A percentile compares a stretch with the other conserved stretches of the same genome.
These are phyloP conservation scores for Euphorbia lathyris DNA, from an alignment of 345 rosid genomes.

Conservation along the genomic window DNA sequence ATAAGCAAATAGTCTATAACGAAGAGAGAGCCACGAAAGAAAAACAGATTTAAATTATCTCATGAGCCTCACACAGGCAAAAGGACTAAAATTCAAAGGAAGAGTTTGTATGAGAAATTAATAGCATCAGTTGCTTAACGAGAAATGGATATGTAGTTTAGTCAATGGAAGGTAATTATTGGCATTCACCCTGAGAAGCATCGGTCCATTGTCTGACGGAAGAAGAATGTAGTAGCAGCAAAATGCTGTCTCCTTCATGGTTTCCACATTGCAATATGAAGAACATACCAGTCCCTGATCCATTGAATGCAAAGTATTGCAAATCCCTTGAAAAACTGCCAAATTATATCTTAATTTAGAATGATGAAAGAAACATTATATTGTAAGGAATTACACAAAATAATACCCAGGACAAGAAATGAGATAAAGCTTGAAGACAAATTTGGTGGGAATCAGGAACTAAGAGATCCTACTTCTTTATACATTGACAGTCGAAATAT, in stretches of 20 bases:
- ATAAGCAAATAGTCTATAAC: neutral
- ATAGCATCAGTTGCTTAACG: neutral
- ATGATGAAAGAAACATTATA: slow-evolving; percentile 10
- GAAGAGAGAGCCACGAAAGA: neutral
- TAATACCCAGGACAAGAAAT: neutral
- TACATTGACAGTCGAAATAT: slow-evolving; percentile 2
- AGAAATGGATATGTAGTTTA: slow-evolving; percentile 9
- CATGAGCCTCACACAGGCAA: slow-evolving; percentile 4
- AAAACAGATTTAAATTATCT: neutral
- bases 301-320: slow-evolving; percentile 59
- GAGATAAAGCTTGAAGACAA: neutral
- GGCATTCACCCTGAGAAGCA: slow-evolving; percentile 78
- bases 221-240: slow-evolving; percentile 78
- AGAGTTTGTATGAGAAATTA: slow-evolving; percentile 1
- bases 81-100: slow-evolving; percentile 8
- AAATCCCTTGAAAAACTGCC: slow-evolving; percentile 79
- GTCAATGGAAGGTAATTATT: slow-evolving; percentile 11
- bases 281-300: slow-evolving; percentile 81
- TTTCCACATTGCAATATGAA: slow-evolving; percentile 62
- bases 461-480: slow-evolving; percentile 4
- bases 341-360: slow-evolving; percentile 13
- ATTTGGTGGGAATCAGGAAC: slow-evolving; percentile 14
- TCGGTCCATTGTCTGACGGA: slow-evolving; percentile 80
- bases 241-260: slow-evolving; percentile 51
- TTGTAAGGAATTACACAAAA: neutral